Base-by-base conservation (phyloP, 768 basidiomycete genomes). In the Gymnopilus dilepis region DNA sequence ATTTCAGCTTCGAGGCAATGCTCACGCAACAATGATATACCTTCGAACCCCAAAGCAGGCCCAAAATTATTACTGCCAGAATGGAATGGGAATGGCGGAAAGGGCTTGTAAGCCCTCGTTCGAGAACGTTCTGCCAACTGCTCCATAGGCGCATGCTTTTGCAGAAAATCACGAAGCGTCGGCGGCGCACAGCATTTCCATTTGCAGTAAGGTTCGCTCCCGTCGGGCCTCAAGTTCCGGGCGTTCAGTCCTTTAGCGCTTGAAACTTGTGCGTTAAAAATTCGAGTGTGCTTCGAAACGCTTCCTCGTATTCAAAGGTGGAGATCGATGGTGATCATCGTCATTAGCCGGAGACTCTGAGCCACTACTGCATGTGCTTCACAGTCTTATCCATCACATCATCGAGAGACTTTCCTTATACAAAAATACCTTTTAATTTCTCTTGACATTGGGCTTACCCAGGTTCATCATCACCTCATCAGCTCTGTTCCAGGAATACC, bases 361-460 rank as follows among this genome's bases (percentile, higher is more conserved):
- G 28, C 26, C 26, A 31, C 28, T 28, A 50, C 19, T 6, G 31
- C 47, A 50, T 50, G 47, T 31, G 47, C 47, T 50, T 31, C 28
- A 28, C 17, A 11, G 28, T 50, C 47, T 50, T 50, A 50, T 50
- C 47, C 47, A 50, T 50, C 47, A 50, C 28, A 30, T 30, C 47
- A 50, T 31, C 47, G 28, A 30, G 5, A 30, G 11, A 31, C 47
- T 50, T 50, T 50, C 47, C 47, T 50, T 50, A 50, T 50, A 30
- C 47, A 50, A 50, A 50, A n/a, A 50, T 31, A 50, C 30, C 13
- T n/a, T 28, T n/a, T 6, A 31, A n/a, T 50, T 50, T 50, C 24
- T 47, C n/a, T 47, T 30, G 26, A 30, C 47, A 28, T 31, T 48
- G 43, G 9, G 5, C 22, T 47, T 47, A 47, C 43, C 26, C 47